These are phyloP conservation scores for Colletotrichum truncatum DNA, from an alignment of 2,329 filamentous ascomycete genomes.

Conservation along the genomic window DNA sequence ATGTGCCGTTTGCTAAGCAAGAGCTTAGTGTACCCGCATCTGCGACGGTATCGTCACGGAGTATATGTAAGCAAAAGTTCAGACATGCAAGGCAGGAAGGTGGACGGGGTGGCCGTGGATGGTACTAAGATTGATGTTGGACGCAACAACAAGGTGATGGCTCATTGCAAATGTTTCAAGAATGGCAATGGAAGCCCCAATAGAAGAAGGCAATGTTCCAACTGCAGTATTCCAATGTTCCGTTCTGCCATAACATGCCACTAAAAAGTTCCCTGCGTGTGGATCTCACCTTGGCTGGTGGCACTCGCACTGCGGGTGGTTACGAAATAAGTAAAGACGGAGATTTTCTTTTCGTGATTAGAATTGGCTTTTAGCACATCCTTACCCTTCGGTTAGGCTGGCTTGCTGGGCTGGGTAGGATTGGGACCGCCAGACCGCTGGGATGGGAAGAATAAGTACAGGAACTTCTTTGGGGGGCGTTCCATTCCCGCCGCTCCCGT, in stretches of 20 bases:
- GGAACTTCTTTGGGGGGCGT: not conserved
- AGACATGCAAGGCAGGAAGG: not conserved
- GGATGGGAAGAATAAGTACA: not conserved
- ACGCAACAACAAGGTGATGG: not conserved
- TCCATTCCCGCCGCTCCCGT: not conserved
- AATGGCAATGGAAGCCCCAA: slow-evolving; percentile 23
- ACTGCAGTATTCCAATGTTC: slow-evolving; percentile 1
- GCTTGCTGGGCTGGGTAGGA: not conserved
- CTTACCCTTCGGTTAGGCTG: not conserved
- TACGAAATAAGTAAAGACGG: slow-evolving; percentile 10
- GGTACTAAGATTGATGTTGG: not conserved
- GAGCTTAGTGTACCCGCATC: not conserved
- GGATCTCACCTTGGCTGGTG: slow-evolving; percentile 18
- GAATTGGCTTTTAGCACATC: not conserved
- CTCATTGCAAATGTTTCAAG: slow-evolving; percentile 16
- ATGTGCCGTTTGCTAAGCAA: not conserved
- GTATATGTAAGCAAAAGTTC: too few relatives aligned
- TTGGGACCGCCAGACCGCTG: too few relatives aligned
- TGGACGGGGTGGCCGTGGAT: not conserved
- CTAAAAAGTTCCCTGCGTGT: not conserved
- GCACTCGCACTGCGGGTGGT: not conserved
- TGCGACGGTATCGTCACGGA: too few relatives aligned
- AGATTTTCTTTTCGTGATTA: slow-evolving; percentile 6
- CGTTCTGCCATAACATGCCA: slow-evolving; percentile 6
- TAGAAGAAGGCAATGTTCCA: slow-evolving; percentile 20